Evolutionary conservation across 305 asterid species (phyloP).

Genomic region (Fraxinus dipetala): DNA sequence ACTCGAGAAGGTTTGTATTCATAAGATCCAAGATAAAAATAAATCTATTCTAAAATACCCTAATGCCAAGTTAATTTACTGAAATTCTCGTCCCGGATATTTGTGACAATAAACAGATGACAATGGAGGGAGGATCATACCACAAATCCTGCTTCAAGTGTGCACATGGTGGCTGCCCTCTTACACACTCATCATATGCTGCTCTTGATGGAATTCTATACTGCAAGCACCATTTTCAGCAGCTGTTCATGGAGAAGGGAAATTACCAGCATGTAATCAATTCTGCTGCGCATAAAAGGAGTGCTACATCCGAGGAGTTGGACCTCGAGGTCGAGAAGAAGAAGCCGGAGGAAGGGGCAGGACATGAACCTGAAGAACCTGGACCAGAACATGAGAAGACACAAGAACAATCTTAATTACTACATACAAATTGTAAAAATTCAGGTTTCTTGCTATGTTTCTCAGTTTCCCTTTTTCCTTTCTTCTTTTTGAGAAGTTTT

Average conservation of each 20-base stretch:
- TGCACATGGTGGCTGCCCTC: constrained; percentile 42
- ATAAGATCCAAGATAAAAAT: background rate
- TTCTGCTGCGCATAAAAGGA: constrained; percentile 38
- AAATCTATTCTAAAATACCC: background rate
- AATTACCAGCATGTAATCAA: constrained; percentile 64
- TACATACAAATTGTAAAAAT: background rate
- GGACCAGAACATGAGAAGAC: constrained; percentile 28
- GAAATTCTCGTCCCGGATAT: background rate
- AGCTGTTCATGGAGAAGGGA: constrained; percentile 74
- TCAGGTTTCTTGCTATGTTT: background rate
- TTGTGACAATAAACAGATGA: constrained; percentile 17
- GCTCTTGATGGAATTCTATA: constrained; percentile 62
- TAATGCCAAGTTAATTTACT: background rate
- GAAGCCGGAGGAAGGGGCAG: constrained; percentile 11
- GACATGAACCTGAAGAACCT: constrained; percentile 3
- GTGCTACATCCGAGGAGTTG: constrained; percentile 24
- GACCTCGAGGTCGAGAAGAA: constrained; percentile 12
- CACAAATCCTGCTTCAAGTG: constrained; percentile 42
- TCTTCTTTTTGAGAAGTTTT: constrained; percentile 16
- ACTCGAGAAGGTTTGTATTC: constrained; percentile 58
- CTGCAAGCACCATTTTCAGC: constrained; percentile 75
- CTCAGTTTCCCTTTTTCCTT: background rate
- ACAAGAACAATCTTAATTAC: constrained; percentile 24
- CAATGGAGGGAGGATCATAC: constrained; percentile 38
- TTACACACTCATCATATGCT: constrained; percentile 51